Base-by-base conservation (phyloP, 345 rosid genomes). In the Pugionium cornutum region DNA sequence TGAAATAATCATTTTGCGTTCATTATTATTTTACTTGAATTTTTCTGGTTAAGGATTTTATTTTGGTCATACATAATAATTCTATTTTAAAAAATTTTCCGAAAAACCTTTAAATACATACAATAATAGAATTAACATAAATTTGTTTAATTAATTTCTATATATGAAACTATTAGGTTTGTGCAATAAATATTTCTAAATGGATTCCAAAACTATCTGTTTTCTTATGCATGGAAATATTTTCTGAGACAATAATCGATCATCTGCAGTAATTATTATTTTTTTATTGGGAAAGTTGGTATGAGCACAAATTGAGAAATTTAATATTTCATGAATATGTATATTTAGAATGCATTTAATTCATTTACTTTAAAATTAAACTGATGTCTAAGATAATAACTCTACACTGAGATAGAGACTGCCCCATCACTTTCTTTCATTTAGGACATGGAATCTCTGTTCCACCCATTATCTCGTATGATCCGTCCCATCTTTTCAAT, bases 381-480 rank as follows among this genome's bases (percentile, higher is more conserved):
- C 41, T 49, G 40, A 34, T 78, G 80, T 74, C 79, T 52, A 80
- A 76, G 76, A 74, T 73, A 75, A 81, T 75, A 76, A 67, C 0
- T 18, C 43, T 72, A 69, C 69, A 64, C 75, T 63, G 59, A 71
- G 62, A 52, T 76, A 82, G 73, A 73, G 66, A 46, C 35, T 76
- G 76, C 72, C 80, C 94, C 89, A 82, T 83, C 85, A 77, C 82
- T 85, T 85, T 85, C 83, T 70, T 66, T 76, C 78, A 80, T 80
- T 69, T 76, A 71, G 77, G 78, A 73, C 61, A 66, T 81, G 85
- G 88, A 79, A 85, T 85, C 86, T 83, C 95, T 83, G 88, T 81
- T 76, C 83, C 71, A 72, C 89, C 87, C 94, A 87, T 87, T 81
- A 80, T 75, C 73, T 58, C 62, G 1, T 81, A 67, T 66, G 76